Conservation (phyloP, 2,329 filamentous ascomycete genomes). For the Fusarium pseudograminearum region DNA sequence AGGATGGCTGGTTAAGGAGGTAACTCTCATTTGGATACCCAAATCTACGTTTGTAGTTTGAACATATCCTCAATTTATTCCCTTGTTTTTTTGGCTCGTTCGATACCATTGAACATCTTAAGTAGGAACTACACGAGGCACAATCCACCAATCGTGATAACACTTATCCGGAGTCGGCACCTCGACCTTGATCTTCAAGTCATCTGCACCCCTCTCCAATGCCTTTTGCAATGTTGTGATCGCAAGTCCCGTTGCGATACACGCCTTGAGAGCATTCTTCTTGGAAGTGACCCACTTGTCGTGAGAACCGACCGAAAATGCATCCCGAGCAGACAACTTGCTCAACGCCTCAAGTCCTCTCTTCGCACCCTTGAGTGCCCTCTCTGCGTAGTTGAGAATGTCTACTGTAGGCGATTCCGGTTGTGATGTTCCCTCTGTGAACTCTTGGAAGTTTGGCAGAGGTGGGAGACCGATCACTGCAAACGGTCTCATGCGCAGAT, state of each 20-base stretch:
- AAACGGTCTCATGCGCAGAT: conserved; percentile 90
- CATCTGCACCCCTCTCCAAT: conserved; percentile 53
- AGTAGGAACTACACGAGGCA: conserved; percentile 61
- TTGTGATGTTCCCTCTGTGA: conserved; percentile 59
- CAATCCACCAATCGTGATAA: conserved; percentile 75
- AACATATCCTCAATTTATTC: conserved; percentile 31
- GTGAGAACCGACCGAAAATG: conserved; percentile 68
- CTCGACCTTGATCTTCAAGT: conserved; percentile 61
- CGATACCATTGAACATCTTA: conserved; percentile 1
- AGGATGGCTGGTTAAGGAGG: conserved; percentile 18
- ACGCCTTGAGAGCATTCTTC: conserved; percentile 74
- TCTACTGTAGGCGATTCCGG: conserved; percentile 53
- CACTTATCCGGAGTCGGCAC: conserved; percentile 65
- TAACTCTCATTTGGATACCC: conserved; percentile 46
- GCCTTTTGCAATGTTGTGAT: conserved; percentile 71
- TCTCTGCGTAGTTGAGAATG: conserved; percentile 61
- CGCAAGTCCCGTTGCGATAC: conserved; percentile 76
- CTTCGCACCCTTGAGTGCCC: conserved; percentile 61
- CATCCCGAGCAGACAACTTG: conserved; percentile 63
- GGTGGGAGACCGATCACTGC: conserved; percentile 74
- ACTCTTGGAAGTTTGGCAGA: conserved; percentile 73
- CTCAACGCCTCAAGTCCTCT: conserved; percentile 68
- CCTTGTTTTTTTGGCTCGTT: conserved; percentile 18
- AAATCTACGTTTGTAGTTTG: conserved; percentile 40
- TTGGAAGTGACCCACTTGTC: conserved; percentile 71